Evolutionary conservation across 1,139 yeast species (phyloP).

Genomic region (Hemisphaericaspora lyxosophila): DNA sequence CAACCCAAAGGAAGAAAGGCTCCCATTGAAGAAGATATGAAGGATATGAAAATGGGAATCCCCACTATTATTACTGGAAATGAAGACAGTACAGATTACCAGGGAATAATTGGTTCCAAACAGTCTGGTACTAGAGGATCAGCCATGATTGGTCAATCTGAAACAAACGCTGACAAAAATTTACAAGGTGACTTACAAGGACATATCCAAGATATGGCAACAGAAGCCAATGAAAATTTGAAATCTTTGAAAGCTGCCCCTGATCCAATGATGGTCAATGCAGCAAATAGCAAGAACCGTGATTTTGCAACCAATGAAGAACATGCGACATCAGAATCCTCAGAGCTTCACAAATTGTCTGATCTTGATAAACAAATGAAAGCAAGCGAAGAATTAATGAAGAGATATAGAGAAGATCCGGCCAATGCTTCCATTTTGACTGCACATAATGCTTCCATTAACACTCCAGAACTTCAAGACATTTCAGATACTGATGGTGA

Average conservation of each 20-base stretch:
- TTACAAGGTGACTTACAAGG: not conserved
- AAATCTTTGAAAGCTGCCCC: not conserved
- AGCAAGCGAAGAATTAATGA: slow-evolving; percentile 10
- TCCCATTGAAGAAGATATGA: slow-evolving; percentile 29
- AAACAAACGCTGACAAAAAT: not conserved
- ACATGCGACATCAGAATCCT: not conserved
- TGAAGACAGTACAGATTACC: slow-evolving; percentile 7
- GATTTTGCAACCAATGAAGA: not conserved
- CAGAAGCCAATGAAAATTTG: not conserved
- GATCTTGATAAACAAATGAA: slow-evolving; percentile 14
- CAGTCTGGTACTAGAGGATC: not conserved
- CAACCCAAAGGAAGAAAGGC: slow-evolving; percentile 3
- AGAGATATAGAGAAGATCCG: slow-evolving; percentile 11
- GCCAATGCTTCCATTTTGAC: slow-evolving; percentile 18
- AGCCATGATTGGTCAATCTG: not conserved
- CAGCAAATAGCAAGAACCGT: not conserved
- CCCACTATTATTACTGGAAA: slow-evolving; percentile 18
- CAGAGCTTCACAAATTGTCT: not conserved
- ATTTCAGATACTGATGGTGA: slow-evolving; percentile 8
- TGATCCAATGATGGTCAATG: not conserved
- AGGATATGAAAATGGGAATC: slow-evolving; percentile 18
- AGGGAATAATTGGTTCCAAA: slow-evolving; percentile 4
- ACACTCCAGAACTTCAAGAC: slow-evolving; percentile 12
- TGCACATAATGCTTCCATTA: slow-evolving; percentile 18
- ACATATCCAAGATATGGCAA: slow-evolving; percentile 9